Percentiles rank a stretch among this genome's conserved stretches.
phyloP scores from a whole-genome alignment of 1,284 basidiomycete species.

The Ceratobasidium sp. region DNA sequence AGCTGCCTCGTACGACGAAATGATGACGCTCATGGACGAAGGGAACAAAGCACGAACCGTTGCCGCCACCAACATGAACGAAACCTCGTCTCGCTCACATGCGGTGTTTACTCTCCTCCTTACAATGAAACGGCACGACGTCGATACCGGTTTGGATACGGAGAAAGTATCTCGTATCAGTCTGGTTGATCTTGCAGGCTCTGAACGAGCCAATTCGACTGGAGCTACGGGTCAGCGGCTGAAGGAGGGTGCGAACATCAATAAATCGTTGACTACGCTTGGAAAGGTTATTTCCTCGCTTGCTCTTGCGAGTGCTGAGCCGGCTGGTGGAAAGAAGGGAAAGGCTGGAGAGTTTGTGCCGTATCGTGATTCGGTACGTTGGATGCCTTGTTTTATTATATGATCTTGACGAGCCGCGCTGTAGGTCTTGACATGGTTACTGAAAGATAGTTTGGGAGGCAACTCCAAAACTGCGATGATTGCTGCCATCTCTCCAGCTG shows the following conservation, averaged over 20 bases:
- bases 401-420: conserved; percentile 21
- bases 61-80: conserved; percentile 99
- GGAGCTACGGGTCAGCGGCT: conserved; percentile 95
- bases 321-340: conserved; percentile 84
- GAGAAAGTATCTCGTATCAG: conserved; percentile 98
- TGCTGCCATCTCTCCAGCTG: conserved; percentile 96
- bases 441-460: conserved; percentile 96
- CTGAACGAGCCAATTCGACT: conserved; percentile 95
- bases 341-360: conserved; percentile 92
- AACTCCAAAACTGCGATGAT: conserved; percentile 98
- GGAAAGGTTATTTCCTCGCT: conserved; percentile 97
- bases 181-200: conserved; percentile 96
- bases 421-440: conserved; percentile 93
- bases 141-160: conserved; percentile 85
- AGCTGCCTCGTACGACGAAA: conserved; percentile 91
- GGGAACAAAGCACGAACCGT: conserved; percentile 98
- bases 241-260: conserved; percentile 98
- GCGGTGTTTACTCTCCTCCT: conserved; percentile 96
- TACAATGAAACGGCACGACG: conserved; percentile 89
- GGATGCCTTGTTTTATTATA: neutral
- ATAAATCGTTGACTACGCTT: conserved; percentile 96
- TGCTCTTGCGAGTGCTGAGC: conserved; percentile 77
- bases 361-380: conserved; percentile 87
- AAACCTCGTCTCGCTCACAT: conserved; percentile 98
- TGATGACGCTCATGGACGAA: conserved; percentile 99